phyloP scores from a whole-genome alignment of 495 filamentous ascomycete species.

The Staphylotrichum longicolle region DNA sequence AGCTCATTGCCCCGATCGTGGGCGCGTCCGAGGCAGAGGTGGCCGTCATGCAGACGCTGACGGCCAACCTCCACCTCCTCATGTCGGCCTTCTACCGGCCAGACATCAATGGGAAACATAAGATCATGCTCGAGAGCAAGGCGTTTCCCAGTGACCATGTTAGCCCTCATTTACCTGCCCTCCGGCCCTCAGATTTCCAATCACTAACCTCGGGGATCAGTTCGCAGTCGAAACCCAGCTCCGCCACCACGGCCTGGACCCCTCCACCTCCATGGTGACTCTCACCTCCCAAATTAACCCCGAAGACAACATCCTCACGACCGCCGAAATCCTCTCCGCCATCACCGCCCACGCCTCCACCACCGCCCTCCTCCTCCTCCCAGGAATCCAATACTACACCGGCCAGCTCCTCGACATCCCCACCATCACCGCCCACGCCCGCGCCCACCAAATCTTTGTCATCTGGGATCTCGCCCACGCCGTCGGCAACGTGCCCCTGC shows the following conservation, averaged over 20 bases:
- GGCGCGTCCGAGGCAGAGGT: conserved; percentile 80
- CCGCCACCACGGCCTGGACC: conserved; percentile 67
- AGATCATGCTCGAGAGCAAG: conserved; percentile 90
- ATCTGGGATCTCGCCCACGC: conserved; percentile 98
- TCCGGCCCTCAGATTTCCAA: neutral
- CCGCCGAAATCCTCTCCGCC: conserved; percentile 67
- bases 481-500: conserved; percentile 81
- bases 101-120: conserved; percentile 65
- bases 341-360: conserved; percentile 74
- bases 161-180: conserved; percentile 18
- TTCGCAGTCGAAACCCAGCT: conserved; percentile 90
- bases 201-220: conserved; percentile 39
- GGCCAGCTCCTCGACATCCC: conserved; percentile 88
- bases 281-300: conserved; percentile 59
- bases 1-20: conserved; percentile 78
- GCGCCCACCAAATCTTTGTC: conserved; percentile 69
- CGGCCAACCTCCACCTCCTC: conserved; percentile 85
- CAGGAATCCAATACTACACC: conserved; percentile 93
- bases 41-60: conserved; percentile 90
- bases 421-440: conserved; percentile 78
- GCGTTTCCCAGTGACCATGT: conserved; percentile 93
- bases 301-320: conserved; percentile 57
- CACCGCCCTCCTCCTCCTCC: conserved; percentile 79
- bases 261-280: conserved; percentile 68
- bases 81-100: conserved; percentile 92